Base-by-base conservation (phyloP, 257 asterid genomes). In the Fraxinus quadrangulata region DNA sequence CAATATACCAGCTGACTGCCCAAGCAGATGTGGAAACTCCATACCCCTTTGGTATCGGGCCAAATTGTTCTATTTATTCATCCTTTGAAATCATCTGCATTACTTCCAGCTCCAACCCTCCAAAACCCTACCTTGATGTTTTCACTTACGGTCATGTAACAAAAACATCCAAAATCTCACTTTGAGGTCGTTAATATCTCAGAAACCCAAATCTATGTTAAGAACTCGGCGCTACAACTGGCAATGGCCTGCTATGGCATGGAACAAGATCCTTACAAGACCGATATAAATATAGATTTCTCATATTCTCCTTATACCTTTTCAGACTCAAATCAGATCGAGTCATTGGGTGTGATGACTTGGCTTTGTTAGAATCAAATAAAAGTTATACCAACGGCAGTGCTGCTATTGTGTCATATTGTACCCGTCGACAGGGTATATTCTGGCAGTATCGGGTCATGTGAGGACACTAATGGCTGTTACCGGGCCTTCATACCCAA, bases 301-400 rank as follows among this genome's bases (percentile, higher is more conserved):
- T 34, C 37, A 34, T 4, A n/a, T n/a, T n/a, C n/a, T 28, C 31
- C 31, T 28, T 28, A 28, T 2, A 28, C 36, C 36, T 33, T 33
- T 33, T 33, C 36, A 3, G 36, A 33, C 36, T 33, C 36, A 33
- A 33, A 33, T 28, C 31, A 1, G 31, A 28, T 80, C 80, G 75
- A 33, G 80, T 75, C 59, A 19, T 80, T 30, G 83, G 83, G 28
- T 80, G 80, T 34, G 83, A 75, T 13, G 83, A 80, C 23, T 21
- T 77, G 33, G 36, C 75, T 26, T 54, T 70, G 36, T 73, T 71
- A 11, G 36, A 33, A 33, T 33, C 36, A 33, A 33, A 33, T 3
- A 33, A 33, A 33, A 34, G 37, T 34, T 3, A 34, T 34, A 0
- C 37, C 37, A 34, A 34, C 6, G 6, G 37, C 5, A 34, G 37